Evolutionary conservation across 176 grass and related monocot species (phyloP).

Genomic region (Elaeis guineensis): DNA sequence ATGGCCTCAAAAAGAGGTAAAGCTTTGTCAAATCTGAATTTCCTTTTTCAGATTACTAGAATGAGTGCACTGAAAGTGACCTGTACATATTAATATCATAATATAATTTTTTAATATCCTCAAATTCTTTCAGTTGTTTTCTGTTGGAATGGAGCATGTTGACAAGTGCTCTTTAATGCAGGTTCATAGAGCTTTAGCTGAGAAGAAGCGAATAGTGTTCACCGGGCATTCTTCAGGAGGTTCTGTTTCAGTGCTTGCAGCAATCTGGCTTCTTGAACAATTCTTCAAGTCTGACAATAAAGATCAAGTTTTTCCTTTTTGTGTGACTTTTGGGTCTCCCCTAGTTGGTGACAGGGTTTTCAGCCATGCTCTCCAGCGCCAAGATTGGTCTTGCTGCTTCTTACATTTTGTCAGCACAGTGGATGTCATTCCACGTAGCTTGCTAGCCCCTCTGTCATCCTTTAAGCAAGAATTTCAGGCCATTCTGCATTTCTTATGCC

Average conservation of each 20-base stretch:
- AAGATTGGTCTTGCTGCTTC: constrained; percentile 78
- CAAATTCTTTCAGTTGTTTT: not conserved
- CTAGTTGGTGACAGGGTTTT: constrained; percentile 73
- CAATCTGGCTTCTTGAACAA: constrained; percentile 91
- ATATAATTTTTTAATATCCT: not conserved
- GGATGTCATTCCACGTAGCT: constrained; percentile 68
- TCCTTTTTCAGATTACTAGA: too few relatives aligned
- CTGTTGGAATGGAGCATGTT: constrained; percentile 1
- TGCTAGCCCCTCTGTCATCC: constrained; percentile 49
- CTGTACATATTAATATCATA: too few relatives aligned
- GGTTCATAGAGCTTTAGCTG: constrained; percentile 52
- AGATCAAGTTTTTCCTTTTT: constrained; percentile 61
- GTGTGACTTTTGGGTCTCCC: constrained; percentile 88
- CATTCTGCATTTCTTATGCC: constrained; percentile 53
- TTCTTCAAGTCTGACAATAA: constrained; percentile 36
- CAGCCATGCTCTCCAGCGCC: constrained; percentile 66
- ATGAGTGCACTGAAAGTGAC: too few relatives aligned
- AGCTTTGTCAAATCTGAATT: too few relatives aligned
- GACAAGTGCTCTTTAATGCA: constrained; percentile 7
- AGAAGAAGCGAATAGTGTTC: constrained; percentile 76
- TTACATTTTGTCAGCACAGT: constrained; percentile 60
- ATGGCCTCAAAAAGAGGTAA: too few relatives aligned
- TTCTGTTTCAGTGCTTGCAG: constrained; percentile 54
- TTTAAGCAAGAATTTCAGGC: constrained; percentile 60
- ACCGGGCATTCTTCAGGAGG: constrained; percentile 86